These are phyloP conservation scores for Cokeromyces recurvatus DNA, from an alignment of 371 early-diverging fungal species.

Conservation along the genomic window DNA sequence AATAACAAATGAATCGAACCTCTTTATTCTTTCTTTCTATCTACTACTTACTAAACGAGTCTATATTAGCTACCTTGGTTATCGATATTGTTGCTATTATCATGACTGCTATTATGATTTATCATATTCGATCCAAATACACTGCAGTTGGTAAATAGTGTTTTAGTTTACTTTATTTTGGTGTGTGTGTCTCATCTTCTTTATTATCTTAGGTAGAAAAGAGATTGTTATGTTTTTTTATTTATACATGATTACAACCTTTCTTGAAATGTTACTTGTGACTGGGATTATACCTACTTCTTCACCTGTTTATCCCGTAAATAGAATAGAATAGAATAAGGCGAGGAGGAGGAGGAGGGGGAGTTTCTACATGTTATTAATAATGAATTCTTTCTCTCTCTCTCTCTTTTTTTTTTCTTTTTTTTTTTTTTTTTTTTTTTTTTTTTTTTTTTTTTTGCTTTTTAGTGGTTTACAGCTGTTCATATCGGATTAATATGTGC, in stretches of 20 bases:
- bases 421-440: too few species aligned
- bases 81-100: slow-evolving; percentile 87
- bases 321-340: slow-evolving; percentile 19
- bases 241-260: slow-evolving; percentile 78
- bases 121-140: slow-evolving; percentile 93
- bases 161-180: background rate
- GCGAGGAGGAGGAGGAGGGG: too few species aligned
- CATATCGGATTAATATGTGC: slow-evolving; percentile 81
- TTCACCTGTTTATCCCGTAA: slow-evolving; percentile 75
- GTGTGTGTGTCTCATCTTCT: background rate
- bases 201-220: slow-evolving; percentile 83
- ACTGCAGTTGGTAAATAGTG: slow-evolving; percentile 85
- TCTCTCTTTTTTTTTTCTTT: too few species aligned
- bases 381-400: too few species aligned
- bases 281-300: slow-evolving; percentile 90
- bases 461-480: slow-evolving; percentile 82
- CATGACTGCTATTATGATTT: slow-evolving; percentile 97
- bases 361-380: background rate
- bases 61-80: slow-evolving; percentile 66
- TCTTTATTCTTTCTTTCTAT: slow-evolving; percentile 1
- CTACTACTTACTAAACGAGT: slow-evolving; percentile 2
- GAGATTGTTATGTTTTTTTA: slow-evolving; percentile 98
- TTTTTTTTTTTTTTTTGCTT: background rate
- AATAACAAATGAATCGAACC: slow-evolving; percentile 4
- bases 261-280: slow-evolving; percentile 84